Conservation (phyloP, 2,329 filamentous ascomycete genomes). For the Acephala macrosclerotiorum region DNA sequence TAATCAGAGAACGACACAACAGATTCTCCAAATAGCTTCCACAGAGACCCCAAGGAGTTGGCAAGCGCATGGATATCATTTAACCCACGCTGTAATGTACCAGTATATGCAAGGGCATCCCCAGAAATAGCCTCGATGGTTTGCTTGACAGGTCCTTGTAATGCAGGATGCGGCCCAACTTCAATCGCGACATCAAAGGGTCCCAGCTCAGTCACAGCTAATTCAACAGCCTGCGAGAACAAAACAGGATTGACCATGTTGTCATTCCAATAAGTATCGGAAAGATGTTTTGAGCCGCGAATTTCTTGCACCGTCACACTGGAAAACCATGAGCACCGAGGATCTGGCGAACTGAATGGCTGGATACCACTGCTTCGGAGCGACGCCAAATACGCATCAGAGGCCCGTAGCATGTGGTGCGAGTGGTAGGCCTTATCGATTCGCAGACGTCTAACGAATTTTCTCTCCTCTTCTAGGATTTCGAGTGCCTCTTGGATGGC, state of each 20-base stretch:
- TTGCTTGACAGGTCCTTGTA: slow-evolving; percentile 41
- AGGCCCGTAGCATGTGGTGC: slow-evolving; percentile 26
- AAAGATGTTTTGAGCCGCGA: not conserved
- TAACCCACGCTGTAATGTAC: slow-evolving; percentile 18
- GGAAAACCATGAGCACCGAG: too few species aligned
- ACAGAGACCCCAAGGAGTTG: slow-evolving; percentile 34
- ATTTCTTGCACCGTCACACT: too few species aligned
- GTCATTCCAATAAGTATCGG: slow-evolving; percentile 45
- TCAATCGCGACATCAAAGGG: slow-evolving; percentile 37
- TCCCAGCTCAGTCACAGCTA: not conserved
- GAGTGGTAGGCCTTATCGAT: slow-evolving; percentile 40
- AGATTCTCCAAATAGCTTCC: slow-evolving; percentile 4
- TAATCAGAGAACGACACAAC: not conserved
- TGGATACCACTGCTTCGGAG: not conserved
- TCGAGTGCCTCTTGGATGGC: slow-evolving; percentile 18
- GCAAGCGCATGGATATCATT: slow-evolving; percentile 31
- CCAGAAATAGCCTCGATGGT: slow-evolving; percentile 17
- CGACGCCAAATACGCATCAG: slow-evolving; percentile 16
- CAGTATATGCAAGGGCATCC: slow-evolving; percentile 21
- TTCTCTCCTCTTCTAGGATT: slow-evolving; percentile 28
- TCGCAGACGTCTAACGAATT: slow-evolving; percentile 23
- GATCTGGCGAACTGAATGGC: too few species aligned
- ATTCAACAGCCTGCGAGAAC: slow-evolving; percentile 11
- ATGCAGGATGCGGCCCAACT: slow-evolving; percentile 46
- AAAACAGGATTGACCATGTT: slow-evolving; percentile 46